These are phyloP conservation scores for Pyrenochaeta sp. DNA, from an alignment of 2,329 filamentous ascomycete species.

Conservation along the genomic window DNA sequence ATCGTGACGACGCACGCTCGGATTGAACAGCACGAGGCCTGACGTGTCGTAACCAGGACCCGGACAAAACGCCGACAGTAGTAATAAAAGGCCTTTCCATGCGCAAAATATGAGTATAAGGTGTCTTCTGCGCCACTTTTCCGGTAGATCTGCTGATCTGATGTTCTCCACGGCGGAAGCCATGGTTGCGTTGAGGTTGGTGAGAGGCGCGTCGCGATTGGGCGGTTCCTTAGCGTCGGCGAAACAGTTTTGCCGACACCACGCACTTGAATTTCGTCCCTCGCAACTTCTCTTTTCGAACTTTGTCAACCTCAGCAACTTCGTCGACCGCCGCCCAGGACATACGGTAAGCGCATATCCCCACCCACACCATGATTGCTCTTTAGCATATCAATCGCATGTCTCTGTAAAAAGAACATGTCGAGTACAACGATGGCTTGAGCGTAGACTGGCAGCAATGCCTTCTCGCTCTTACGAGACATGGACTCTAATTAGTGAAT, in stretches of 20 bases:
- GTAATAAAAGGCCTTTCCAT: conserved; percentile 74
- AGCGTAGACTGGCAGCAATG: conserved; percentile 47
- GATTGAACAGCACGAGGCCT: conserved; percentile 60
- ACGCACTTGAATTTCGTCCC: conserved; percentile 32
- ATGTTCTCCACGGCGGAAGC: conserved; percentile 5
- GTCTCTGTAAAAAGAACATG: conserved; percentile 38
- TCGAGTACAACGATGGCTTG: conserved; percentile 48
- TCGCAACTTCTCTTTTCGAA: conserved; percentile 24
- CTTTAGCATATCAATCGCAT: conserved; percentile 43
- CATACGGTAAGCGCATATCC: conserved; percentile 48
- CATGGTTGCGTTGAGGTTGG: conserved; percentile 5
- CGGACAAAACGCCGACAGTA: conserved; percentile 65
- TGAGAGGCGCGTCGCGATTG: conserved; percentile 18
- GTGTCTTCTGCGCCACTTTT: conserved; percentile 6
- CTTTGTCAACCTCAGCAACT: conserved; percentile 39
- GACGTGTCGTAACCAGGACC: conserved; percentile 81
- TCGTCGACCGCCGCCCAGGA: conserved; percentile 45
- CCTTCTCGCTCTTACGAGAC: conserved; percentile 49
- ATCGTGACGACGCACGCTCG: conserved; percentile 24
- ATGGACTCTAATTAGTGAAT: conserved; percentile 69
- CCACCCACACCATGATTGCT: conserved; percentile 37
- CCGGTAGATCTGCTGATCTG: not conserved
- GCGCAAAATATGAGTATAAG: conserved; percentile 56
- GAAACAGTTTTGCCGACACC: conserved; percentile 10
- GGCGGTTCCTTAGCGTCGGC: conserved; percentile 22